Base-by-base conservation (phyloP, 2,329 filamentous ascomycete genomes). In the Diaporthe citriasiana region DNA sequence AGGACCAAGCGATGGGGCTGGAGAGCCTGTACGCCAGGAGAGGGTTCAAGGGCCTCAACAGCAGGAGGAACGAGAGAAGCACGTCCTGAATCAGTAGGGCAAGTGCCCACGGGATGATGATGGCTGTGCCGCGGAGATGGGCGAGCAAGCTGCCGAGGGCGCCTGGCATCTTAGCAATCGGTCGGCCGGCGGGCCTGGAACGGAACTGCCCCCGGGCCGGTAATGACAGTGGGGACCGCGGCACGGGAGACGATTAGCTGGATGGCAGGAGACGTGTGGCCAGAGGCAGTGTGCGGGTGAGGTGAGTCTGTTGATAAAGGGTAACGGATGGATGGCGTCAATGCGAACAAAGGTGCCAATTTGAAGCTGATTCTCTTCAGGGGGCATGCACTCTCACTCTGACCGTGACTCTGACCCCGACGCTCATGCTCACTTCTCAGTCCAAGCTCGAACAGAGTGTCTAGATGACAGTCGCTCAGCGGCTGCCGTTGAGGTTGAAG, bases 31-130 rank as follows among this genome's bases (percentile, higher is more conserved):
- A 91, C 70, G 88, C 86, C 55, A 84, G 77, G 53, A 86, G 83
- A 2, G 89, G 90, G 69, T 84, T 83, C 73, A 89, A 74, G 73
- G 82, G 81, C 76, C 84, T 86, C 74, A 89, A 73, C 25, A 84
- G 86, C 38, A 90, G 82, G 53, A 89, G 82, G 12, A 86, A 77
- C 15, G 87, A 89, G 66, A 89, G 83, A 69, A 85, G 78, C 30
- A 89, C 65, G 79, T 92, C 89, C 77, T 88, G 87, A 51, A 87
- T 73, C 73, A 87, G 81, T 45, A 92, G 83, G 77, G 86, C 86
- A 12, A 85, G 42, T n/a, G 88, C 80, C 88, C 89, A 92, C 40
- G 89, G 89, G 17, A 83, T 72, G 42, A 85, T 76, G 71, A 89
- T 79, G 59, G 83, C 73, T 22, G 85, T 56, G 75, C 86, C 87